Percentiles rank a stretch among this genome's conserved stretches.
Conservation (phyloP, 2,329 filamentous ascomycete genomes). For the Mollisiaceae sp. region DNA sequence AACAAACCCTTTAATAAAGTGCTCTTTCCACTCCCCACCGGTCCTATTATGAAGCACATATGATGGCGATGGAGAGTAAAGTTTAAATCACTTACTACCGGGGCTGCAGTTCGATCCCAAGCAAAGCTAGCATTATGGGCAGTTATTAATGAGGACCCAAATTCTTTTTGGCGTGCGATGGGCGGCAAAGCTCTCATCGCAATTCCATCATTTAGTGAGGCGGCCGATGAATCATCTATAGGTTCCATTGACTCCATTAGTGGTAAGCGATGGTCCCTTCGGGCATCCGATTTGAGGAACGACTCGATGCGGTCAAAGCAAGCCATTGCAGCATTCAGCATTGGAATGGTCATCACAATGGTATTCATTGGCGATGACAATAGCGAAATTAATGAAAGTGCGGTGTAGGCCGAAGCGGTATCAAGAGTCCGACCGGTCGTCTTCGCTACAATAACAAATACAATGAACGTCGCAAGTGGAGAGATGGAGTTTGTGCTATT, state of each 20-base stretch:
- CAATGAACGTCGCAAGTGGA: conserved; percentile 47
- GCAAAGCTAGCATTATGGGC: conserved; percentile 36
- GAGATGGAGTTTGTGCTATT: conserved; percentile 41
- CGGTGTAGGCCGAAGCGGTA: conserved; percentile 47
- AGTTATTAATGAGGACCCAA: conserved; percentile 25
- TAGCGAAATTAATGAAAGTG: conserved; percentile 48
- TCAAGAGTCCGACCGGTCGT: conserved; percentile 38
- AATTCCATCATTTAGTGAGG: conserved; percentile 6
- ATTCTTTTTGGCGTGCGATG: background rate
- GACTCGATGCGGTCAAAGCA: conserved; percentile 49
- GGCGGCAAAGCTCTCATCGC: conserved; percentile 21
- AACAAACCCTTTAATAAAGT: conserved; percentile 41
- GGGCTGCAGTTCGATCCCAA: conserved; percentile 26
- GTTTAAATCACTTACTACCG: conserved; percentile 30
- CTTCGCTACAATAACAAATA: conserved; percentile 44
- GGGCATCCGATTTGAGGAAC: conserved; percentile 40
- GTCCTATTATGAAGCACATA: conserved; percentile 41
- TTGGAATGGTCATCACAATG: conserved; percentile 47
- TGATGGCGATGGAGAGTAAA: conserved; percentile 26
- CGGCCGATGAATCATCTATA: background rate
- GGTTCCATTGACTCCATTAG: conserved; percentile 4
- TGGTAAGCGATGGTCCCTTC: conserved; percentile 34
- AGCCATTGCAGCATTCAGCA: conserved; percentile 46
- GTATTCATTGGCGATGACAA: conserved; percentile 47
- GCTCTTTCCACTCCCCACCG: conserved; percentile 43